phyloP scores from a whole-genome alignment of 768 basidiomycete genomes.

The Collybiopsis luxurians region DNA sequence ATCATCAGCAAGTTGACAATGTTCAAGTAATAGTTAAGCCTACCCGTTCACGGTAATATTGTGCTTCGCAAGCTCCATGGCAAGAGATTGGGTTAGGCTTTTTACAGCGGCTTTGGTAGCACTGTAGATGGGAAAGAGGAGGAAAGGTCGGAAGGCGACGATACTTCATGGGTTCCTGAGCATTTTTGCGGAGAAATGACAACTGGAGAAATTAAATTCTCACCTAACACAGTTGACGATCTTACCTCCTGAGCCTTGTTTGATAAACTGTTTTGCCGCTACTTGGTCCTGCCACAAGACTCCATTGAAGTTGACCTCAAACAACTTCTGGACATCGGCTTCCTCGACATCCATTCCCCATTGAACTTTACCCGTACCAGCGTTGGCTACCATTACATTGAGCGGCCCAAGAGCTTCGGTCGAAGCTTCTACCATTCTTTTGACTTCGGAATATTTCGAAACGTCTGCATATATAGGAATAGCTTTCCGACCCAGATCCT shows the following conservation, averaged over 20 bases:
- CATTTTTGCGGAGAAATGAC: too few relatives aligned
- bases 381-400: constrained; percentile 28
- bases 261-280: constrained; percentile 34
- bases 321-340: constrained; percentile 19
- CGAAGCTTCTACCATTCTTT: constrained; percentile 22
- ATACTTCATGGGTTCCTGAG: neutral
- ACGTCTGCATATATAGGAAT: constrained; percentile 24
- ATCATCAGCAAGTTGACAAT: neutral
- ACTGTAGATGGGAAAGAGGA: constrained; percentile 4
- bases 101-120: constrained; percentile 12
- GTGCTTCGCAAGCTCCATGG: constrained; percentile 8
- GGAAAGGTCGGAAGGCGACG: constrained; percentile 1
- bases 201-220: too few relatives aligned
- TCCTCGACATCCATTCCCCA: constrained; percentile 7
- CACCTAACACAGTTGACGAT: constrained; percentile 26
- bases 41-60: constrained; percentile 12
- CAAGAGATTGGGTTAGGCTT: constrained; percentile 11
- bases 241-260: constrained; percentile 31
- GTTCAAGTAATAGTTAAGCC: neutral
- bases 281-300: constrained; percentile 29
- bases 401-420: constrained; percentile 29
- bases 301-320: constrained; percentile 28
- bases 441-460: constrained; percentile 27
- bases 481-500: constrained; percentile 15
- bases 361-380: constrained; percentile 11